phyloP scores from a whole-genome alignment of 805 yeast species.

The Maudiozyma serrabonitensis region DNA sequence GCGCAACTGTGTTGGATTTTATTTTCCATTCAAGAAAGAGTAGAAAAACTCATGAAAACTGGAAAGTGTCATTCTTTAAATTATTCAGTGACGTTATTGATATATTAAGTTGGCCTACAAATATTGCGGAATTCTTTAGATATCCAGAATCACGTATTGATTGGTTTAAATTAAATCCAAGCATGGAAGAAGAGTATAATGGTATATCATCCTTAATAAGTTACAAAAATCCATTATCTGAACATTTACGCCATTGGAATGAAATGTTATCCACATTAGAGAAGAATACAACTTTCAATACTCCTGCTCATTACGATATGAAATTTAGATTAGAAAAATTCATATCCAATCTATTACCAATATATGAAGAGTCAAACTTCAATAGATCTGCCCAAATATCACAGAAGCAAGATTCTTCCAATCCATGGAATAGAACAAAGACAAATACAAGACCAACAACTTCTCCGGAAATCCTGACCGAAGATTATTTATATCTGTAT shows the following conservation, averaged over 20 bases:
- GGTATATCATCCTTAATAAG: constrained; percentile 23
- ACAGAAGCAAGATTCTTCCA: constrained; percentile 11
- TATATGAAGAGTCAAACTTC: constrained; percentile 23
- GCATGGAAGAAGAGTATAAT: constrained; percentile 5
- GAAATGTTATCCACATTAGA: constrained; percentile 13
- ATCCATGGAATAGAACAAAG: constrained; percentile 13
- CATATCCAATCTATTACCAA: constrained; percentile 20
- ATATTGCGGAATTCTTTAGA: constrained; percentile 20
- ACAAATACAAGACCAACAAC: constrained; percentile 3
- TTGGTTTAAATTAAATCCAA: constrained; percentile 21
- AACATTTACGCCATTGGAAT: constrained; percentile 26
- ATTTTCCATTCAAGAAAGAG: constrained; percentile 14
- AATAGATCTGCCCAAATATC: constrained; percentile 20
- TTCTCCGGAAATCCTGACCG: constrained; percentile 12
- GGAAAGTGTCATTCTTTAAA: constrained; percentile 21
- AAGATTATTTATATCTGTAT: constrained; percentile 15
- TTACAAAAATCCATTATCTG: constrained; percentile 24
- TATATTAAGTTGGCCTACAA: constrained; percentile 19
- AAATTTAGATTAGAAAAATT: constrained; percentile 18
- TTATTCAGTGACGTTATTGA: constrained; percentile 15
- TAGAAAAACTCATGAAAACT: constrained; percentile 9
- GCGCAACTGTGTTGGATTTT: constrained; percentile 20
- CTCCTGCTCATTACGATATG: constrained; percentile 20
- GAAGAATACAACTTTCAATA: constrained; percentile 16
- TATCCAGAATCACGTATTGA: constrained; percentile 23